Conservation (phyloP, 257 asterid species). For the Solanum pinnatisectum region DNA sequence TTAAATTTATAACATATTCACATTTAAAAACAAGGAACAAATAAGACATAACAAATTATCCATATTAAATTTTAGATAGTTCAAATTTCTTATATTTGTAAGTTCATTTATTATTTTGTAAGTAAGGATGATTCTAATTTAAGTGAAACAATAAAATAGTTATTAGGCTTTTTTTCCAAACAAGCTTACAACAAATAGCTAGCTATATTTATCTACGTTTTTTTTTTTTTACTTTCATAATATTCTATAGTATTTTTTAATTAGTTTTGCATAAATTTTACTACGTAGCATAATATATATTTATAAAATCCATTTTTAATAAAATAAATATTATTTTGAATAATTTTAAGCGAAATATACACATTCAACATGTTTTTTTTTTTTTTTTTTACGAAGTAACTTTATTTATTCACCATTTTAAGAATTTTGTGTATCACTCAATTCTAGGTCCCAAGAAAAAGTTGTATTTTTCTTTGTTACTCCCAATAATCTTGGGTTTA, state of each 20-base stretch:
- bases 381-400: neutral
- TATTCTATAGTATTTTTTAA: neutral
- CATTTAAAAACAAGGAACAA: too few relatives aligned
- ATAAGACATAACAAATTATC: too few relatives aligned
- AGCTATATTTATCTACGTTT: neutral
- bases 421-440: neutral
- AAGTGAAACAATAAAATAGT: neutral
- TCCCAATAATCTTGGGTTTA: neutral
- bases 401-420: neutral
- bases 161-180: neutral
- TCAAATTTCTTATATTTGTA: neutral
- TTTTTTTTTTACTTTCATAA: too few relatives aligned
- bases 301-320: neutral
- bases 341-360: neutral
- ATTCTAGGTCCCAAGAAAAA: neutral
- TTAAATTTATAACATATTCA: neutral
- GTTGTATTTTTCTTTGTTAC: neutral
- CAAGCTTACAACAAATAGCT: neutral
- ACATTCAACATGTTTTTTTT: neutral
- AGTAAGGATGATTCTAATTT: neutral
- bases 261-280: neutral
- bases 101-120: neutral
- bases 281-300: neutral
- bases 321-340: neutral
- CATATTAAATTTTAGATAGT: neutral